phyloP scores from a whole-genome alignment of 208 protist genomes.

The Wallacemonas rigidus region DNA sequence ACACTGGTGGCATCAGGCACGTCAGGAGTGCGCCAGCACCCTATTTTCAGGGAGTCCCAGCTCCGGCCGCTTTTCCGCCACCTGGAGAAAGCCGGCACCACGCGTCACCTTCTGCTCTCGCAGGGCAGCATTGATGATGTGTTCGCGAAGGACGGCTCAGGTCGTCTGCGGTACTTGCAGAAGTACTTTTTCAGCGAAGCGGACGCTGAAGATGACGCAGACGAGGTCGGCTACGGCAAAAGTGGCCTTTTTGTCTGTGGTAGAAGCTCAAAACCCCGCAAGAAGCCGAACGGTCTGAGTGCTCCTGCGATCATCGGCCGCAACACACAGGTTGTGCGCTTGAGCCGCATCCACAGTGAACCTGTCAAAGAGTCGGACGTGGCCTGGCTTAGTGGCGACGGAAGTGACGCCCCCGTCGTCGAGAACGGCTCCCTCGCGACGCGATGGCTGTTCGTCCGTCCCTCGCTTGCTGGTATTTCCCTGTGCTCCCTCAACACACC shows the following conservation, averaged over 20 bases:
- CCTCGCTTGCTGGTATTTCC: constrained; percentile 78
- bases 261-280: constrained; percentile 27
- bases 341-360: constrained; percentile 41
- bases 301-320: constrained; percentile 23
- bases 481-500: constrained; percentile 63
- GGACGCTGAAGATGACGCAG: background rate
- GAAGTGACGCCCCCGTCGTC: constrained; percentile 26
- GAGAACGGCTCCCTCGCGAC: constrained; percentile 25
- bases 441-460: constrained; percentile 79
- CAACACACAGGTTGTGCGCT: constrained; percentile 57
- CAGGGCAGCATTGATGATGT: constrained; percentile 89
- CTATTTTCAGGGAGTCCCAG: constrained; percentile 55
- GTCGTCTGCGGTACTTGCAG: constrained; percentile 42
- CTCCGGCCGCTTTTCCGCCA: constrained; percentile 48
- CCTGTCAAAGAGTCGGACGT: constrained; percentile 37
- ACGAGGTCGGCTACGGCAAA: constrained; percentile 23
- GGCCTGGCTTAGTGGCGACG: constrained; percentile 34
- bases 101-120: constrained; percentile 75
- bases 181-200: constrained; percentile 36
- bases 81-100: constrained; percentile 25
- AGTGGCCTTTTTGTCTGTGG: constrained; percentile 27
- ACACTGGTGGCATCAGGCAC: constrained; percentile 70
- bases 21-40: constrained; percentile 60
- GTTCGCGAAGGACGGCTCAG: constrained; percentile 42
- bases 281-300: constrained; percentile 20